Conservation (phyloP, 257 asterid species). For the Solanum chmielewskii region DNA sequence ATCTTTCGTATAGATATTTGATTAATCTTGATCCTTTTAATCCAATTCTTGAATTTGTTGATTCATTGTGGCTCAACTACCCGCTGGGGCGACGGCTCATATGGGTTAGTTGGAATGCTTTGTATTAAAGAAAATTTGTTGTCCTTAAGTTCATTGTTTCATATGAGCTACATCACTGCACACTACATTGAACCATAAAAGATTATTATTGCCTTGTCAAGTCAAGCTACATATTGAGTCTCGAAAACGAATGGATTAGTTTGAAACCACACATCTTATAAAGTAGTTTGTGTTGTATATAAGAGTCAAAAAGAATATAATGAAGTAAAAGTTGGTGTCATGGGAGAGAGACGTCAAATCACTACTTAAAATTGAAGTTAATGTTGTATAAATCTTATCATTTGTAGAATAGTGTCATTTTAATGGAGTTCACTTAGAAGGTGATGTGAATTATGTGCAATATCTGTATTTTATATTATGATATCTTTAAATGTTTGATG, state of each 20-base stretch:
- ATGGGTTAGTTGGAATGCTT: not conserved
- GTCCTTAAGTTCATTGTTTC: not conserved
- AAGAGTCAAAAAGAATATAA: not conserved
- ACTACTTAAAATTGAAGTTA: not conserved
- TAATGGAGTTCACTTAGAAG: not conserved
- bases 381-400: not conserved
- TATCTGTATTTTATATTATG: not conserved
- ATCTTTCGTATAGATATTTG: not conserved
- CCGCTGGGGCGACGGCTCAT: not conserved
- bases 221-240: not conserved
- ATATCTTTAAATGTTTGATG: not conserved
- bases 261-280: not conserved
- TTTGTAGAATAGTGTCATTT: not conserved
- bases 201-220: not conserved
- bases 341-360: not conserved
- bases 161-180: not conserved
- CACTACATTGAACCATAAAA: not conserved
- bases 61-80: not conserved
- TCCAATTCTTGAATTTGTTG: not conserved
- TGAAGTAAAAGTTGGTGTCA: not conserved
- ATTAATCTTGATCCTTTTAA: not conserved
- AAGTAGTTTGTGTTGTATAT: not conserved
- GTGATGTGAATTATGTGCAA: not conserved
- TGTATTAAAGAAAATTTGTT: not conserved
- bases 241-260: not conserved